These are phyloP conservation scores for Xanthoceras sorbifolium DNA, from an alignment of 345 rosid species.

Conservation along the genomic window DNA sequence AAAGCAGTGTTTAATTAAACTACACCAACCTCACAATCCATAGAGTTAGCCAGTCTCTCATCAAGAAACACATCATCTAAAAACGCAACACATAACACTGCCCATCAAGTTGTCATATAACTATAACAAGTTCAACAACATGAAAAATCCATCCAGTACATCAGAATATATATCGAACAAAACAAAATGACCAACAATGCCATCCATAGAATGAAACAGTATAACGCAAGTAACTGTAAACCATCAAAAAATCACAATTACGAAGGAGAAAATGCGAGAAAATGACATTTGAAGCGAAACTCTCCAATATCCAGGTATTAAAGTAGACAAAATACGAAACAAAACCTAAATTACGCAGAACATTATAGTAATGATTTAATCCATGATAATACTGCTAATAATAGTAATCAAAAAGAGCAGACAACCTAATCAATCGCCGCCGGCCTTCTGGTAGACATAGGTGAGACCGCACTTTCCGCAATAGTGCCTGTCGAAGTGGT, in stretches of 20 bases:
- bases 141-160: not conserved
- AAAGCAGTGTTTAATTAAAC: not conserved
- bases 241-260: not conserved
- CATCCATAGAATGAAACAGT: too few relatives aligned
- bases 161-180: not conserved
- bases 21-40: not conserved
- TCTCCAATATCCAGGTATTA: not conserved
- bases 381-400: not conserved
- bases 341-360: not conserved
- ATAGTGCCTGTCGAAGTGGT: conserved; percentile 66
- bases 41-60: too few relatives aligned
- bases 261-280: not conserved
- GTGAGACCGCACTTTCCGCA: conserved; percentile 72
- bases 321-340: not conserved
- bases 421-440: conserved; percentile 44
- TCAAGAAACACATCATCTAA: too few relatives aligned
- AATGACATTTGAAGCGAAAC: not conserved
- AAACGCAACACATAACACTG: too few relatives aligned
- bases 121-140: not conserved
- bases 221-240: not conserved
- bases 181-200: not conserved
- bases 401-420: not conserved
- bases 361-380: conserved; percentile 6
- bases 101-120: too few relatives aligned
- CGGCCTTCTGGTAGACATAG: conserved; percentile 59